Evolutionary conservation across 805 yeast genomes (phyloP).

Genomic region (Lipomyces oligophaga): DNA sequence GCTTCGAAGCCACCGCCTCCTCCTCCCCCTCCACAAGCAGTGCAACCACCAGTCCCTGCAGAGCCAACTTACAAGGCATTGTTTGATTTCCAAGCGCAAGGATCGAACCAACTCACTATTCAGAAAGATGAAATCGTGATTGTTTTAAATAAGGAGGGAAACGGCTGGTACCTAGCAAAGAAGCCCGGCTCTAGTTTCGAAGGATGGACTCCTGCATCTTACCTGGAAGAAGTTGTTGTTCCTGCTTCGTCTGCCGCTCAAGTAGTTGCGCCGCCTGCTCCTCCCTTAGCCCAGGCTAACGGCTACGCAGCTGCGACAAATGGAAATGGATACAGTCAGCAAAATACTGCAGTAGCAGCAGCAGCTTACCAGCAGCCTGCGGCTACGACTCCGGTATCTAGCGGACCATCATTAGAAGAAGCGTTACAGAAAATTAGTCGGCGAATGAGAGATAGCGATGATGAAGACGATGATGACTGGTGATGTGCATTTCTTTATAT

Average conservation of each 20-base stretch:
- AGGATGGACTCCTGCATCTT: slow-evolving; percentile 99
- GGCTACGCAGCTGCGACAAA: slow-evolving; percentile 10
- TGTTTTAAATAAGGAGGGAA: slow-evolving; percentile 67
- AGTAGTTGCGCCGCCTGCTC: slow-evolving; percentile 34
- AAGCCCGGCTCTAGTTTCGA: slow-evolving; percentile 45
- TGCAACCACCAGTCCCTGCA: slow-evolving; percentile 64
- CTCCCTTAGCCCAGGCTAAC: slow-evolving; percentile 21
- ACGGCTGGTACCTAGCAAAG: slow-evolving; percentile 94
- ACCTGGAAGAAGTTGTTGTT: slow-evolving; percentile 47
- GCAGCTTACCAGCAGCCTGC: slow-evolving; percentile 13
- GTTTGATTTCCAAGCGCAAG: slow-evolving; percentile 85
- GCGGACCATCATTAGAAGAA: slow-evolving; percentile 53
- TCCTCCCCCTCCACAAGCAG: slow-evolving; percentile 67
- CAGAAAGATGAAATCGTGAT: slow-evolving; percentile 71
- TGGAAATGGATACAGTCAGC: no score
- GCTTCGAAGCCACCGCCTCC: slow-evolving; percentile 35
- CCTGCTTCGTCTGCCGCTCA: slow-evolving; percentile 30
- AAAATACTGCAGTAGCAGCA: slow-evolving; percentile 4
- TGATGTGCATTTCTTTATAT: slow-evolving; percentile 8
- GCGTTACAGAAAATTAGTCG: slow-evolving; percentile 75
- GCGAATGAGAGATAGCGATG: slow-evolving; percentile 61
- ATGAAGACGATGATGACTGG: slow-evolving; percentile 40
- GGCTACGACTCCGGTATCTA: slow-evolving; percentile 4
- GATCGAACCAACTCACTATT: slow-evolving; percentile 77
- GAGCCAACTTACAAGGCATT: slow-evolving; percentile 80